phyloP scores from a whole-genome alignment of 139 green algal genomes.

The Micractinium sp. region DNA sequence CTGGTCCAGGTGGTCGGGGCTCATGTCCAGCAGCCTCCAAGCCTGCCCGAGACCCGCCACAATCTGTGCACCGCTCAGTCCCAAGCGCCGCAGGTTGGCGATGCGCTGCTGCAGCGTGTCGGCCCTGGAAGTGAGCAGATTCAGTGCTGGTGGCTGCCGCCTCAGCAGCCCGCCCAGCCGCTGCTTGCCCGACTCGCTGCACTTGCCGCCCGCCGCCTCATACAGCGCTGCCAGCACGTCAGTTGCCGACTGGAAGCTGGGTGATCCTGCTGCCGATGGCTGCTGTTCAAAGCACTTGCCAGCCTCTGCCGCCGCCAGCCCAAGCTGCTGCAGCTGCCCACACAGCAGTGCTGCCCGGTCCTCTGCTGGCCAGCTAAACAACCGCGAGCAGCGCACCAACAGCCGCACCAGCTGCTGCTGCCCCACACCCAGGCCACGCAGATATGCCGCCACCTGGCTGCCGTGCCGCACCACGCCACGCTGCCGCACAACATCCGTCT shows the following conservation, averaged over 20 bases:
- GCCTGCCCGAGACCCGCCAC: neutral
- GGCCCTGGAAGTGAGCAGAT: neutral
- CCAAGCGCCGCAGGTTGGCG: neutral
- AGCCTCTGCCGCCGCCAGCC: neutral
- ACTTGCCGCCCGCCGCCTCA: neutral
- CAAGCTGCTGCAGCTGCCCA: conserved; percentile 13
- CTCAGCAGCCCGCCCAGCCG: conserved; percentile 7
- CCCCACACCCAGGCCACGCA: neutral
- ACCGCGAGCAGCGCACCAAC: neutral
- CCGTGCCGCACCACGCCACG: neutral
- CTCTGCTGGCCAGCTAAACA: conserved; percentile 14
- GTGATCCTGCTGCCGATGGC: neutral
- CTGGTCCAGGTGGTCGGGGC: neutral
- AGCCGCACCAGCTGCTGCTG: neutral
- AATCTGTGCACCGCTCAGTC: neutral
- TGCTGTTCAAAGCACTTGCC: neutral
- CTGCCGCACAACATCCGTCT: neutral
- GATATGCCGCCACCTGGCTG: neutral
- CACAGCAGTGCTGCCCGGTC: conserved; percentile 11
- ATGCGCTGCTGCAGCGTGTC: neutral
- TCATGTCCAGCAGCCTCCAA: neutral
- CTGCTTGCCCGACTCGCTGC: neutral
- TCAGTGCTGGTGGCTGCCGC: neutral
- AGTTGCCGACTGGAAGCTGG: conserved; percentile 7
- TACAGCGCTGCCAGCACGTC: neutral